A percentile compares a stretch with the other conserved stretches of the same genome.
Evolutionary conservation across 2,329 filamentous ascomycete species (phyloP).

Genomic region (Xylaria sp.): DNA sequence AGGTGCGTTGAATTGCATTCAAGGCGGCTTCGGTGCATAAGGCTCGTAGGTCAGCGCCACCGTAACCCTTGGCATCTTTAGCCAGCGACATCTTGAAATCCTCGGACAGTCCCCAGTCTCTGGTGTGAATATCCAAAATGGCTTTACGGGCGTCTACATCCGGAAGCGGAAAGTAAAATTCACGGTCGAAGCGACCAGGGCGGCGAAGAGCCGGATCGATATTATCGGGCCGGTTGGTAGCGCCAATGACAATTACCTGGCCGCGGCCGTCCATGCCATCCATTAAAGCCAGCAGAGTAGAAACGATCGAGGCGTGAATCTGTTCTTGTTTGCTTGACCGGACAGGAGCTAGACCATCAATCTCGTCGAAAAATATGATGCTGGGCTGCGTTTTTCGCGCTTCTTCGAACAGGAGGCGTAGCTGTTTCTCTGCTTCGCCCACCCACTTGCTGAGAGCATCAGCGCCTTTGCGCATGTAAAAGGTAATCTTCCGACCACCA

Average conservation of each 20-base stretch:
- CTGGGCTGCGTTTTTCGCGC: conserved; percentile 95
- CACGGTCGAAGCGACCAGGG: conserved; percentile 93
- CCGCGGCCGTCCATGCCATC: conserved; percentile 98
- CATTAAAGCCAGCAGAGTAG: conserved; percentile 92
- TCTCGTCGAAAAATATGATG: conserved; percentile 99
- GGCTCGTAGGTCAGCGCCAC: conserved; percentile 92
- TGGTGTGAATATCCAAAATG: conserved; percentile 95
- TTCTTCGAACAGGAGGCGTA: conserved; percentile 93
- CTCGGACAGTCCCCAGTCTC: conserved; percentile 85
- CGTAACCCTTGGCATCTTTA: conserved; percentile 93
- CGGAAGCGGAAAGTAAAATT: conserved; percentile 97
- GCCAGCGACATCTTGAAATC: conserved; percentile 86
- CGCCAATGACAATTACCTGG: conserved; percentile 97
- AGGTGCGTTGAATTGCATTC: conserved; percentile 94
- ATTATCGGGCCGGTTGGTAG: conserved; percentile 96
- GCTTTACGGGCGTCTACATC: conserved; percentile 80
- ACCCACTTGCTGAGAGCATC: conserved; percentile 99
- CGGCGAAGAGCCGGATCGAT: conserved; percentile 95
- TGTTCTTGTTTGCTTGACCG: conserved; percentile 98
- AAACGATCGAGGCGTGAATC: conserved; percentile 97
- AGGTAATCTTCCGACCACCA: conserved; percentile 93
- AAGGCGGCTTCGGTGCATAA: conserved; percentile 95
- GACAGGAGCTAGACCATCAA: conserved; percentile 94
- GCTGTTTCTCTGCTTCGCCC: conserved; percentile 94
- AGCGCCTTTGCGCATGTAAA: conserved; percentile 99